Conservation (phyloP, 2,329 filamentous ascomycete genomes). For the Blumeria graminis region DNA sequence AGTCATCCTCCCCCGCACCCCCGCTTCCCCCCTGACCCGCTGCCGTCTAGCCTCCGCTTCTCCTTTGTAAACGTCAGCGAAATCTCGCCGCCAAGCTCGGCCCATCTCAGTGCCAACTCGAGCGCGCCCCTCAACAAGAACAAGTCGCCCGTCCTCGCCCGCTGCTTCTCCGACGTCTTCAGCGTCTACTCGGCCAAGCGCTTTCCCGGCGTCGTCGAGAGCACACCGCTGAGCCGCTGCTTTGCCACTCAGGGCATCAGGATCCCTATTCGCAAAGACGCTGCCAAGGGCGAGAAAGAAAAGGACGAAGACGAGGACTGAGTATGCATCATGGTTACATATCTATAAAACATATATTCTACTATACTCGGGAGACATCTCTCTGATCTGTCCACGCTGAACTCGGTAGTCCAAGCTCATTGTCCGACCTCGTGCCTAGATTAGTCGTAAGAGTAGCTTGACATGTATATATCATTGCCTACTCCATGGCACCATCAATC, state of each 20-base stretch:
- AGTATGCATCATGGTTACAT: background rate
- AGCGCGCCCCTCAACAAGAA: conserved; percentile 39
- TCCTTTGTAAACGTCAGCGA: conserved; percentile 68
- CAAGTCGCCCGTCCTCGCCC: conserved; percentile 60
- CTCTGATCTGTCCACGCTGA: too few relatives aligned
- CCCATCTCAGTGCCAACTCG: conserved; percentile 13
- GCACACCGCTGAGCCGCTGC: conserved; percentile 69
- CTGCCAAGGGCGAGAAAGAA: conserved; percentile 15
- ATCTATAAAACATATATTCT: too few relatives aligned
- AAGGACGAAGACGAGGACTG: conserved; percentile 10
- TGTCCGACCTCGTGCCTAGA: too few relatives aligned
- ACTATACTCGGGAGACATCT: too few relatives aligned
- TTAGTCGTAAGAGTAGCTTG: too few relatives aligned
- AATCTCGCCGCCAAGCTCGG: conserved; percentile 7
- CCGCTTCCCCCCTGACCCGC: background rate
- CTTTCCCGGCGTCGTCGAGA: conserved; percentile 92
- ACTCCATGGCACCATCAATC: too few relatives aligned
- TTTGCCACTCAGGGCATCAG: conserved; percentile 91
- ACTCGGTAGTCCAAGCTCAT: too few relatives aligned
- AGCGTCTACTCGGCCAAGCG: conserved; percentile 94
- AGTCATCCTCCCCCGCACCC: conserved; percentile 8
- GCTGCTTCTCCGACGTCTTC: conserved; percentile 69
- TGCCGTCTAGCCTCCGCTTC: conserved; percentile 27
- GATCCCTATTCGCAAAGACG: conserved; percentile 85
- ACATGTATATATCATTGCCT: too few relatives aligned